Evolutionary conservation across 805 yeast genomes (phyloP).

Genomic region (Metschnikowia hibisci): DNA sequence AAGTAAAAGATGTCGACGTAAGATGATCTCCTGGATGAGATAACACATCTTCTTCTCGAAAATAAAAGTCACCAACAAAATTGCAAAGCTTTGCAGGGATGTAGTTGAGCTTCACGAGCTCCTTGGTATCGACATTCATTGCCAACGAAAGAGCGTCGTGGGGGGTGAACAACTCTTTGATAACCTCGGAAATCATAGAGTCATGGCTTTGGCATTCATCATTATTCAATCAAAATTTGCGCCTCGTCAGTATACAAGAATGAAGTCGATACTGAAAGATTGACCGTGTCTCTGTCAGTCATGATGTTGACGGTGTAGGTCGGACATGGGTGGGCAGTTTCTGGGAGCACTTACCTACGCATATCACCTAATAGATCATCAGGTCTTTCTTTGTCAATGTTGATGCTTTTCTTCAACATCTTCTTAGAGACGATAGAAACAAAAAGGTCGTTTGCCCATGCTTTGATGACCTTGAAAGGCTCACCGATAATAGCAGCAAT

Average conservation of each 20-base stretch:
- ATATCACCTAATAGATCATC: slow-evolving; percentile 31
- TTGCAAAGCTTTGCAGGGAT: slow-evolving; percentile 17
- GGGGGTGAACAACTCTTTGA: slow-evolving; percentile 23
- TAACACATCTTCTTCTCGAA: slow-evolving; percentile 15
- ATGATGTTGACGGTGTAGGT: slow-evolving; percentile 20
- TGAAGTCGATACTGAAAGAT: slow-evolving; percentile 25
- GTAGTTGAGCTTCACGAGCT: slow-evolving; percentile 18
- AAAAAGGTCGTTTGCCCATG: slow-evolving; percentile 20
- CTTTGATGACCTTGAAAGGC: slow-evolving; percentile 21
- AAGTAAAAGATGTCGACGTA: slow-evolving; percentile 24
- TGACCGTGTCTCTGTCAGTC: slow-evolving; percentile 22
- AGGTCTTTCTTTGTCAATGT: slow-evolving; percentile 11
- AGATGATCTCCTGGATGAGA: slow-evolving; percentile 22
- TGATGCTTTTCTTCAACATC: slow-evolving; percentile 23
- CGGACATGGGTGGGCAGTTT: slow-evolving; percentile 23
- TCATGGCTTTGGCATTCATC: slow-evolving; percentile 16
- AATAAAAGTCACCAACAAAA: slow-evolving; percentile 18
- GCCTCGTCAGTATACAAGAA: slow-evolving; percentile 25
- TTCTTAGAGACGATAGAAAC: slow-evolving; percentile 25
- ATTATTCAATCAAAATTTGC: slow-evolving; percentile 25
- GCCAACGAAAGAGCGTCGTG: slow-evolving; percentile 23
- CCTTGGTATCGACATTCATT: slow-evolving; percentile 18
- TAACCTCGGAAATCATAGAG: slow-evolving; percentile 11
- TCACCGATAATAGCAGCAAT: slow-evolving; percentile 25
- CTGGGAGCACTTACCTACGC: slow-evolving; percentile 26